Base-by-base conservation (phyloP, 768 basidiomycete species). In the Russula dissimulans region DNA sequence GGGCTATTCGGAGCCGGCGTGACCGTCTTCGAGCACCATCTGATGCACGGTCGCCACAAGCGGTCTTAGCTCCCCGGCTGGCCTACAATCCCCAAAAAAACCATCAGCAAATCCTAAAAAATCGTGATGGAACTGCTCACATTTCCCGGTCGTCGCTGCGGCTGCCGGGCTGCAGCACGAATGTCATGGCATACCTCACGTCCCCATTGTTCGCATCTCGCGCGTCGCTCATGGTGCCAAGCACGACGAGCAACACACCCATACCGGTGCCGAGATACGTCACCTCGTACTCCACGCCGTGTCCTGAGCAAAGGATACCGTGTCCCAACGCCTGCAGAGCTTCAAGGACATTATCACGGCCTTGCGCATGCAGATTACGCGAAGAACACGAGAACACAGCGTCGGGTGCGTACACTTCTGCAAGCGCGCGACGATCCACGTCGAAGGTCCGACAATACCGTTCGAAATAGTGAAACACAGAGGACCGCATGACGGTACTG, bases 41-140 rank as follows among this genome's bases (percentile, higher is more conserved):
- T 64, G 62, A 39, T 64, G 62, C 26, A 56, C 48, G 7, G 38
- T 29, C 15, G 62, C 62, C 22, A 62, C 60, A 26, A 64, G 41
- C 11, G 62, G 55, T 48, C 45, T 53, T 17, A 17, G 31, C 4
- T 8, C 50, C 11, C 10, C 38, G 39, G 17, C 10, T 39, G 15
- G 32, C 32, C 54, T 26, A n/a, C 1, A 47, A 6, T 15, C 42
- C 54, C 15, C n/a, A 4, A 34, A 6, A 12, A 36, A n/a, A 29
- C 34, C 29, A 32, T 9, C 31, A 38, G 22, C 34, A 18, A 14
- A 26, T 8, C 14, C 36, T 4, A 12, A 54, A 43, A 39, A 43
- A 46, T 18, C 42, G 18, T 49, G 39, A 18, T 9, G 15, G 39
- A 10, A 10, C 5, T 36, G 22, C 22, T 10, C 31, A 45, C 14